Evolutionary conservation across 441 rosid genomes (phyloP).

Genomic region (Iberis amara): DNA sequence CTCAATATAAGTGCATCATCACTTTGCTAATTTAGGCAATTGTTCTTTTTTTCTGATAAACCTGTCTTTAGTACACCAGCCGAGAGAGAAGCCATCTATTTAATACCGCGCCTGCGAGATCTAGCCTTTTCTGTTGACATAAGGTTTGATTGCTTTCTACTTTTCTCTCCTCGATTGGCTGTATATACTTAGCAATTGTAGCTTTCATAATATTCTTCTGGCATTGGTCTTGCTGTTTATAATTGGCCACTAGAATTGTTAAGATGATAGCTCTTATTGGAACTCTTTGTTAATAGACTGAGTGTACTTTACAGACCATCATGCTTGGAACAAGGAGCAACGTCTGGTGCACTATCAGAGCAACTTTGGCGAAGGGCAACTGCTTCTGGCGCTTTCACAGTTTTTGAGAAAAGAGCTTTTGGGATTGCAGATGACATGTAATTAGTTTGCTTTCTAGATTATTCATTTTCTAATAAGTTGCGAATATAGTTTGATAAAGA

Average conservation of each 20-base stretch:
- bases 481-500: constrained; percentile 3
- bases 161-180: constrained; percentile 7
- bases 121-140: constrained; percentile 88
- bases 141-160: constrained; percentile 38
- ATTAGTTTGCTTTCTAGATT: constrained; percentile 19
- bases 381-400: constrained; percentile 65
- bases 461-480: constrained; percentile 10
- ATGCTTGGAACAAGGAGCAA: constrained; percentile 41
- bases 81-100: constrained; percentile 71
- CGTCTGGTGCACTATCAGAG: constrained; percentile 48
- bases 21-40: constrained; percentile 13
- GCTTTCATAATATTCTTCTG: constrained; percentile 9
- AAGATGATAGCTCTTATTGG: neutral
- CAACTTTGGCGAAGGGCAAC: constrained; percentile 89
- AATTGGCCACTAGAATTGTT: neutral
- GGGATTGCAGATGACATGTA: constrained; percentile 97
- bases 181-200: constrained; percentile 1
- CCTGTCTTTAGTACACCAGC: constrained; percentile 45
- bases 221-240: constrained; percentile 20
- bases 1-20: constrained; percentile 10
- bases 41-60: neutral
- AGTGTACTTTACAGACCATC: constrained; percentile 40
- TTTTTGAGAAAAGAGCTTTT: constrained; percentile 73
- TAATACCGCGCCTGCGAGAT: constrained; percentile 82
- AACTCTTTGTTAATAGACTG: constrained; percentile 18